phyloP scores from a whole-genome alignment of 2,329 filamentous ascomycete species.

The Zarea fungicola region DNA sequence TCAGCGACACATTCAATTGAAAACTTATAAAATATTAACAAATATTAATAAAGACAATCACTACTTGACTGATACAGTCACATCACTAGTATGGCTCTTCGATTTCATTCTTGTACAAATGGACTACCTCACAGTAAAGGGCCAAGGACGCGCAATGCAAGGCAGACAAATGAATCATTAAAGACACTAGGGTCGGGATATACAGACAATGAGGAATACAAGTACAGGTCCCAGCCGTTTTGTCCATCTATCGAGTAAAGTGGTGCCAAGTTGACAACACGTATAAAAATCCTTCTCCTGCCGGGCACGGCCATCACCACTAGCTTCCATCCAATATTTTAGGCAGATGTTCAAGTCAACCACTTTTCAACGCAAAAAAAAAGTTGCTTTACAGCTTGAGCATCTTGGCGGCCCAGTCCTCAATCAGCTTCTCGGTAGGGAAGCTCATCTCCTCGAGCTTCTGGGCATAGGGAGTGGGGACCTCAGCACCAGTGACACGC shows the following conservation, averaged over 20 bases:
- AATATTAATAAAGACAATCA: too few species aligned
- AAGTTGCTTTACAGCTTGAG: slow-evolving; percentile 69
- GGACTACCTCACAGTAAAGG: too few species aligned
- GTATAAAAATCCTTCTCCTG: background rate
- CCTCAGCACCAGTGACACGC: slow-evolving; percentile 92
- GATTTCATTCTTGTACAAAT: too few species aligned
- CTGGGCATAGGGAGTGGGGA: slow-evolving; percentile 91
- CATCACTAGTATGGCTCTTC: too few species aligned
- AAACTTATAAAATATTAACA: too few species aligned
- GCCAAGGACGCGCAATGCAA: too few species aligned
- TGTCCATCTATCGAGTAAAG: slow-evolving; percentile 31
- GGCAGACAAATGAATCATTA: slow-evolving; percentile 24
- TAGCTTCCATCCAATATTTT: background rate
- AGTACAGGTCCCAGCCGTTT: slow-evolving; percentile 34
- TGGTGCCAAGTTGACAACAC: slow-evolving; percentile 15
- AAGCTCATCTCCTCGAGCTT: slow-evolving; percentile 94
- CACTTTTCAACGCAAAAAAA: too few species aligned
- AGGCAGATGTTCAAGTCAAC: background rate
- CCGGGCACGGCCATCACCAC: background rate
- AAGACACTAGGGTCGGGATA: slow-evolving; percentile 27
- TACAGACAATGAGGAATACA: slow-evolving; percentile 36
- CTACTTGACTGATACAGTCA: too few species aligned
- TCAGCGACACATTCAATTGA: too few species aligned
- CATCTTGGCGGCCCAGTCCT: slow-evolving; percentile 83
- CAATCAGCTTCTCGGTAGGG: slow-evolving; percentile 84